Conservation (phyloP, 73 alveolate species). For the Paraurostyla sp. region DNA sequence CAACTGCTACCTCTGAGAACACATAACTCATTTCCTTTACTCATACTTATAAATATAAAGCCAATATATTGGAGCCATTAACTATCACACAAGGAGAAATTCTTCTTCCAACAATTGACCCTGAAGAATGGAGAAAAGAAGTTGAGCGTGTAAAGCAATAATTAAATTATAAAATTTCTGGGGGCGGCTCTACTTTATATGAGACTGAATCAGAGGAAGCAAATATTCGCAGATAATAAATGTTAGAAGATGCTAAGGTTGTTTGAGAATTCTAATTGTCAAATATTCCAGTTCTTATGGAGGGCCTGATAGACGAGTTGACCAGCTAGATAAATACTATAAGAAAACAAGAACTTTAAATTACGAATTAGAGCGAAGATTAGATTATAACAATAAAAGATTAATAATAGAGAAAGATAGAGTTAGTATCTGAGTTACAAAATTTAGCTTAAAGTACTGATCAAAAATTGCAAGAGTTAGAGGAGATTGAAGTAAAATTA, state of each 20-base stretch:
- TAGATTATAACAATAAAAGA: not conserved
- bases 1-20: constrained; percentile 24
- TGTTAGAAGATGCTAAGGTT: constrained; percentile 10
- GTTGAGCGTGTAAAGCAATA: constrained; percentile 45
- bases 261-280: constrained; percentile 35
- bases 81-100: constrained; percentile 9
- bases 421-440: not conserved
- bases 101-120: constrained; percentile 41
- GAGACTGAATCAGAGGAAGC: constrained; percentile 12
- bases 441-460: not conserved
- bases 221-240: not conserved
- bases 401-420: not conserved
- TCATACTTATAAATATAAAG: not conserved
- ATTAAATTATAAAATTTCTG: not conserved
- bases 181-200: not conserved
- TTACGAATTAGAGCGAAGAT: not conserved
- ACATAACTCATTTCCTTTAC: not conserved
- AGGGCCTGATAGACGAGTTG: not conserved
- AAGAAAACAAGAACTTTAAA: not conserved
- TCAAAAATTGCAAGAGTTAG: not conserved
- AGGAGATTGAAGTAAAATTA: not conserved
- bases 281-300: constrained; percentile 31
- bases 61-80: not conserved
- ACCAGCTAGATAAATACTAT: not conserved
- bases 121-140: constrained; percentile 76